Conservation (phyloP, 768 basidiomycete genomes). For the Tulasnella calospora region DNA sequence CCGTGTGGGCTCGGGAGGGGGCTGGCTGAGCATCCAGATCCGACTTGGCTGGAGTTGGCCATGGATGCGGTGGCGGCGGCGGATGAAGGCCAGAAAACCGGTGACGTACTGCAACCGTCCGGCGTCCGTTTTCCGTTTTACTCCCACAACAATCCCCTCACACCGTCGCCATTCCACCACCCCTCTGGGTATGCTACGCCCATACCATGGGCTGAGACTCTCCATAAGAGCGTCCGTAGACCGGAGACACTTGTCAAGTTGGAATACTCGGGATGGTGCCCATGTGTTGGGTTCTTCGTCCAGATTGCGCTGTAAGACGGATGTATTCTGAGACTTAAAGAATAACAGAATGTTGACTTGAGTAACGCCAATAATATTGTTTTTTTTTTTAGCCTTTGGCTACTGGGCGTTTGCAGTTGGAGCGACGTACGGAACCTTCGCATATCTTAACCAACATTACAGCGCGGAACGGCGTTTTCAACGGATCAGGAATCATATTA, state of each 20-base stretch:
- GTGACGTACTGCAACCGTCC: not conserved
- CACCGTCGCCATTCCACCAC: not conserved
- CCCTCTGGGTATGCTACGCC: not conserved
- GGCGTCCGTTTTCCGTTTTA: not conserved
- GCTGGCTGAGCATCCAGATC: too few species aligned
- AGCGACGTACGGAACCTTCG: slow-evolving; percentile 19
- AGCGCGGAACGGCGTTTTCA: slow-evolving; percentile 12
- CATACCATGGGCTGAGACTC: not conserved
- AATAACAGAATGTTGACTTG: not conserved
- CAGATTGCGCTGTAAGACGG: not conserved
- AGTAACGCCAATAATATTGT: not conserved
- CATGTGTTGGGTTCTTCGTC: not conserved
- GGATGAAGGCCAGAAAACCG: not conserved
- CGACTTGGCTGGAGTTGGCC: too few species aligned
- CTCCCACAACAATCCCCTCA: not conserved
- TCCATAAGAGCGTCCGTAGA: not conserved
- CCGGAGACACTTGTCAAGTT: not conserved
- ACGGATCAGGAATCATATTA: slow-evolving; percentile 2
- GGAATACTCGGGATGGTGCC: not conserved
- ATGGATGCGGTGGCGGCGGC: too few species aligned
- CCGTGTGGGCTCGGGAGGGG: too few species aligned
- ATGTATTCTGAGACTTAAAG: not conserved
- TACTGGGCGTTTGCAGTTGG: slow-evolving; percentile 3
- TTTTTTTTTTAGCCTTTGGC: not conserved
- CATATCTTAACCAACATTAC: slow-evolving; percentile 18